Conservation (phyloP, 176 grass and related monocot species). For the Tillandsia leiboldiana region DNA sequence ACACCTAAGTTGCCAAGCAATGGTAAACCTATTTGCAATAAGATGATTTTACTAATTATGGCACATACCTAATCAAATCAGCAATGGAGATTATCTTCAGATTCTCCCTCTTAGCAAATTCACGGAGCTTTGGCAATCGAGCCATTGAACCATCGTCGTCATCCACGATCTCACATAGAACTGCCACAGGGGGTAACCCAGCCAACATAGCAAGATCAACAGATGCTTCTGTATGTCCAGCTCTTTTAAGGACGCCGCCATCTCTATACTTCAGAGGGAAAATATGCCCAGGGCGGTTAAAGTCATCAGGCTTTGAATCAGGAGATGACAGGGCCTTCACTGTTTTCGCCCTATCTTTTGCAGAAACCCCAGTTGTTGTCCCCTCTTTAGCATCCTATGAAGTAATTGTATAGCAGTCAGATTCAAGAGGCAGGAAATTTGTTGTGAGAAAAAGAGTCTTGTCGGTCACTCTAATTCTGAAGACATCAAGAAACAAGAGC, state of each 20-base stretch:
- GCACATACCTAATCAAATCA: constrained; percentile 58
- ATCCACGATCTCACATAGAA: constrained; percentile 85
- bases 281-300: constrained; percentile 86
- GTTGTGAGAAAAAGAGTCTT: background rate
- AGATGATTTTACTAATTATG: background rate
- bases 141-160: constrained; percentile 81
- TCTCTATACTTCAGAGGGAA: constrained; percentile 88
- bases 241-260: constrained; percentile 83
- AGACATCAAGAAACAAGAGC: no score
- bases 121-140: constrained; percentile 47
- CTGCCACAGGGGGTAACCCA: constrained; percentile 53
- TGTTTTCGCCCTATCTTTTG: constrained; percentile 70
- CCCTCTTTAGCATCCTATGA: constrained; percentile 80
- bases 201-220: constrained; percentile 71
- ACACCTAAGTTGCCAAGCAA: no score
- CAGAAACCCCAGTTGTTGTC: constrained; percentile 81
- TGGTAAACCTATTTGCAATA: no score
- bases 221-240: constrained; percentile 85
- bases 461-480: background rate
- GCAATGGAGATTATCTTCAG: constrained; percentile 90
- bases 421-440: background rate
- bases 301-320: constrained; percentile 59
- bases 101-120: constrained; percentile 79
- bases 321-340: constrained; percentile 57
- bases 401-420: background rate